Percentiles rank a stretch among this genome's conserved stretches.
phyloP scores from a whole-genome alignment of 2,329 filamentous ascomycete species.

The Ascochyta fabae region DNA sequence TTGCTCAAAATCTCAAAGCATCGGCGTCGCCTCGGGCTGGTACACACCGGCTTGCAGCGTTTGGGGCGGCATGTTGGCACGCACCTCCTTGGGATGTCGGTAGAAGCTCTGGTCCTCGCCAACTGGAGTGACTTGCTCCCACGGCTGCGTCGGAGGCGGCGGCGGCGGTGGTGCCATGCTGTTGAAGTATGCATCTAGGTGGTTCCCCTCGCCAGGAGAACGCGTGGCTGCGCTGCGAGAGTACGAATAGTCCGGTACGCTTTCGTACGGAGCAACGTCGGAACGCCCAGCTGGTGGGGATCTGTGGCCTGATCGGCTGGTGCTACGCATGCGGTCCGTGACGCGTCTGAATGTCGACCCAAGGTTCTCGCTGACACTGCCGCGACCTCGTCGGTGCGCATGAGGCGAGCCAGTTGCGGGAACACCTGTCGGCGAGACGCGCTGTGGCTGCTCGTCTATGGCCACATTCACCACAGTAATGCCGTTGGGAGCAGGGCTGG shows the following conservation, averaged over 20 bases:
- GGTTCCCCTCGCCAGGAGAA: slow-evolving; percentile 38
- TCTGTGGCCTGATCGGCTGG: slow-evolving; percentile 59
- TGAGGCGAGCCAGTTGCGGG: slow-evolving; percentile 47
- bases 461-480: slow-evolving; percentile 55
- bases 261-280: slow-evolving; percentile 53
- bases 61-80: slow-evolving; percentile 59
- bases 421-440: slow-evolving; percentile 29
- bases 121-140: slow-evolving; percentile 53
- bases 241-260: slow-evolving; percentile 46
- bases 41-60: slow-evolving; percentile 54
- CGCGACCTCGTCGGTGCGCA: slow-evolving; percentile 60
- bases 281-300: slow-evolving; percentile 50
- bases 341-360: slow-evolving; percentile 57
- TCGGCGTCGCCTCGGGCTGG: slow-evolving; percentile 40
- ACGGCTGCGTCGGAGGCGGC: slow-evolving; percentile 42
- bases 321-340: slow-evolving; percentile 65
- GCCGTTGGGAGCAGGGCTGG: slow-evolving; percentile 29
- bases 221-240: slow-evolving; percentile 32
- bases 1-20: slow-evolving; percentile 38
- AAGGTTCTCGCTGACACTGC: slow-evolving; percentile 65
- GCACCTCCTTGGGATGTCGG: slow-evolving; percentile 54
- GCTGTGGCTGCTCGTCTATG: slow-evolving; percentile 49
- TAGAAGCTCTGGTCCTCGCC: slow-evolving; percentile 36
- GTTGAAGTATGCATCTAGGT: slow-evolving; percentile 37
- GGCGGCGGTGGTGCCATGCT: slow-evolving; percentile 47